Evolutionary conservation across 169 alveolate genomes (phyloP).

Genomic region (Eimeria necatrix): DNA sequence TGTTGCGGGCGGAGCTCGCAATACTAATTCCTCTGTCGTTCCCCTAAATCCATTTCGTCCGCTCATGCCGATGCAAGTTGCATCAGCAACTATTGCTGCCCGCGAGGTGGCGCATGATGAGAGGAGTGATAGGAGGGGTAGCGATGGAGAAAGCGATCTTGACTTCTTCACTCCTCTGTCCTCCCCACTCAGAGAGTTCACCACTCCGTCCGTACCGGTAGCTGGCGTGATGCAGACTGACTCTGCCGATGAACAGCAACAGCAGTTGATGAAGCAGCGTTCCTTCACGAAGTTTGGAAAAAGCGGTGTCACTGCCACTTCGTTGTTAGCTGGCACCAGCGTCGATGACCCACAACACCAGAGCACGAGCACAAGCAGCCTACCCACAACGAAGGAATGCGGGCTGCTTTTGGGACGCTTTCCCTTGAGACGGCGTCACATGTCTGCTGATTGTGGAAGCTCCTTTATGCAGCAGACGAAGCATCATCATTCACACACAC

Average conservation of each 20-base stretch:
- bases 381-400: slow-evolving; percentile 45
- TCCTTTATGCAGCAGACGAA: slow-evolving; percentile 22
- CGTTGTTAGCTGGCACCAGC: neutral
- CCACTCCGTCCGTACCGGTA: slow-evolving; percentile 25
- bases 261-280: neutral
- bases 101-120: slow-evolving; percentile 20
- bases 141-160: slow-evolving; percentile 34
- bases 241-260: neutral
- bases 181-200: slow-evolving; percentile 52
- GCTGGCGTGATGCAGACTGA: slow-evolving; percentile 3
- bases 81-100: slow-evolving; percentile 36
- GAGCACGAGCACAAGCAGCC: slow-evolving; percentile 59
- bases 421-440: slow-evolving; percentile 59
- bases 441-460: slow-evolving; percentile 62
- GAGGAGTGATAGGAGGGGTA: neutral
- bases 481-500: slow-evolving; percentile 11
- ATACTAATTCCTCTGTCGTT: neutral
- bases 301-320: neutral
- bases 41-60: neutral
- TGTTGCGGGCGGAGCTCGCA: neutral
- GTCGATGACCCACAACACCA: neutral
- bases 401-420: slow-evolving; percentile 54
- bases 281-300: neutral
- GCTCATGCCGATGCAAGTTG: slow-evolving; percentile 43
- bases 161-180: slow-evolving; percentile 71